Conservation (phyloP, 345 rosid genomes). For the Acer campestre region DNA sequence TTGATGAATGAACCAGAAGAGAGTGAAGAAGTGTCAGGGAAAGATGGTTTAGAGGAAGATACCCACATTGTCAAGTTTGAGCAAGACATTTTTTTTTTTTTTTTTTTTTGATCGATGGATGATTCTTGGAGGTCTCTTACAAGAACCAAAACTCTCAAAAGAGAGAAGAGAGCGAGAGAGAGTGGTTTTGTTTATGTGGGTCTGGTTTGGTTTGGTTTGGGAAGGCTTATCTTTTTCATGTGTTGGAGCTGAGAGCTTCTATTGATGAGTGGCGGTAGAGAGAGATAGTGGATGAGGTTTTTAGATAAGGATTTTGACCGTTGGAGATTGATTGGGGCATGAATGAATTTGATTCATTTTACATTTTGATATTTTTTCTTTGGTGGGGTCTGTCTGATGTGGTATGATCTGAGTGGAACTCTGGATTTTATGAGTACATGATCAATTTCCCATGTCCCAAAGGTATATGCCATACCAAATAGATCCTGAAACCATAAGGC, state of each 20-base stretch:
- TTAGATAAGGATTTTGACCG: constrained; percentile 68
- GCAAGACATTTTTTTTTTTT: constrained; percentile 55
- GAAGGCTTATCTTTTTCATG: constrained; percentile 39
- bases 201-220: constrained; percentile 23
- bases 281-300: constrained; percentile 64
- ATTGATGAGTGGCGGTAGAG: constrained; percentile 54
- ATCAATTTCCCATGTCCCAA: neutral
- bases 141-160: constrained; percentile 10
- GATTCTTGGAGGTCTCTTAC: constrained; percentile 11
- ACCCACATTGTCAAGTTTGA: constrained; percentile 80
- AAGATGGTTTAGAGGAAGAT: constrained; percentile 75
- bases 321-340: constrained; percentile 35
- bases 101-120: neutral
- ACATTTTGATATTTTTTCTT: neutral
- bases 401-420: constrained; percentile 20
- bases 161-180: constrained; percentile 19
- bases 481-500: neutral
- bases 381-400: constrained; percentile 27
- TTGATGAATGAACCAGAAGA: constrained; percentile 65
- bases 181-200: constrained; percentile 9
- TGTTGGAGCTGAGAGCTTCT: constrained; percentile 24
- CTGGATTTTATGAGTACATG: neutral
- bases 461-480: constrained; percentile 15
- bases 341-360: constrained; percentile 1
- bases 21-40: constrained; percentile 71